phyloP scores from a whole-genome alignment of 2,329 filamentous ascomycete species.

The Chrysoporthe austroafricana region DNA sequence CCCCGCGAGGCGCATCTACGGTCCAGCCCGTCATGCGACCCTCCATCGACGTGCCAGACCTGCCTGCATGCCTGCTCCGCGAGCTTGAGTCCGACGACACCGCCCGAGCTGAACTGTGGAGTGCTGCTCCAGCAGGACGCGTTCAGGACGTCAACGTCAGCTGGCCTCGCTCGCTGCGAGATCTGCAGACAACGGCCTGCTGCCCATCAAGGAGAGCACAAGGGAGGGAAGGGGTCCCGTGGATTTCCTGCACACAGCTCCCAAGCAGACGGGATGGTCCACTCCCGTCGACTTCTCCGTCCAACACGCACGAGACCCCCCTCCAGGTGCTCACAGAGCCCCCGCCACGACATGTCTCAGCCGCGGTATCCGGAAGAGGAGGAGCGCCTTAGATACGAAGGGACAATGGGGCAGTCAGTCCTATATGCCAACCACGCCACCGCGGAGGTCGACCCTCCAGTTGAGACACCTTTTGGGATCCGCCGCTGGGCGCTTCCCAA shows the following conservation, averaged over 20 bases:
- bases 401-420: neutral
- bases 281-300: neutral
- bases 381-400: neutral
- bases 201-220: too few species aligned
- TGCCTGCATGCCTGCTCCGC: neutral
- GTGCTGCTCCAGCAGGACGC: neutral
- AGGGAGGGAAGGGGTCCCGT: too few species aligned
- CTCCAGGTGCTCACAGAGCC: neutral
- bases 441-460: neutral
- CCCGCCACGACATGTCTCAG: conserved; percentile 10
- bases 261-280: neutral
- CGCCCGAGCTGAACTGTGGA: too few species aligned
- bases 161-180: neutral
- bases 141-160: neutral
- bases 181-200: neutral
- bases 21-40: neutral
- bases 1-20: neutral
- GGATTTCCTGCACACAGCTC: neutral
- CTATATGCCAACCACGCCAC: neutral
- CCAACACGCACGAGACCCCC: neutral
- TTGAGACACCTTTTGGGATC: neutral
- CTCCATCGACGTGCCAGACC: neutral
- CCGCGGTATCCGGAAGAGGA: neutral
- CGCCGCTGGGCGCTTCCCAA: neutral
- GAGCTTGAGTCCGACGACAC: too few species aligned